phyloP scores from a whole-genome alignment of 2,329 filamentous ascomycete genomes.

The Ophiostoma sp. region DNA sequence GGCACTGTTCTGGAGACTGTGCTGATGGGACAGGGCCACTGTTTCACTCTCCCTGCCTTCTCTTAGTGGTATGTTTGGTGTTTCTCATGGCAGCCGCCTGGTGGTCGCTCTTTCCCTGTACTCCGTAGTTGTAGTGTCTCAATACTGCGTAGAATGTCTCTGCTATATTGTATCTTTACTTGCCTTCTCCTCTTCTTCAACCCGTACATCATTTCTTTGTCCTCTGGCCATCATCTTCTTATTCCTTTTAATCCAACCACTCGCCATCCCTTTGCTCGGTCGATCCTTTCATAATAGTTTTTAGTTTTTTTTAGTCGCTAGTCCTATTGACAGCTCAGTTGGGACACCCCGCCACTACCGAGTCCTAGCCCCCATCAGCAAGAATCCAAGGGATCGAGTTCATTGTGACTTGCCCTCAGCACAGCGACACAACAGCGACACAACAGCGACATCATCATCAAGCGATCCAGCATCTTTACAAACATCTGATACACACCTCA shows the following conservation, averaged over 20 bases:
- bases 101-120: not conserved
- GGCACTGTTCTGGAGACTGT: slow-evolving; percentile 3
- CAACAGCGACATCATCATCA: not conserved
- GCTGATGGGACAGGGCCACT: not conserved
- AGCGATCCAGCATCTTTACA: not conserved
- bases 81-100: not conserved
- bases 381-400: not conserved
- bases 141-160: not conserved
- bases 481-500: not conserved
- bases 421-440: not conserved
- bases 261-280: slow-evolving; percentile 6
- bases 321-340: not conserved
- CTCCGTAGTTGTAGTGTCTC: not conserved
- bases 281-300: not conserved
- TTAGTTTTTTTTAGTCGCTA: not conserved
- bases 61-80: slow-evolving; percentile 4
- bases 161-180: not conserved
- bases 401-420: not conserved
- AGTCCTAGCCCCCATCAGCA: not conserved
- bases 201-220: not conserved
- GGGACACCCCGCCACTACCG: not conserved
- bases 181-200: not conserved
- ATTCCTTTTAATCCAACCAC: not conserved
- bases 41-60: slow-evolving; percentile 10
- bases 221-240: not conserved